phyloP scores from a whole-genome alignment of 345 rosid species.

The Passiflora organensis region DNA sequence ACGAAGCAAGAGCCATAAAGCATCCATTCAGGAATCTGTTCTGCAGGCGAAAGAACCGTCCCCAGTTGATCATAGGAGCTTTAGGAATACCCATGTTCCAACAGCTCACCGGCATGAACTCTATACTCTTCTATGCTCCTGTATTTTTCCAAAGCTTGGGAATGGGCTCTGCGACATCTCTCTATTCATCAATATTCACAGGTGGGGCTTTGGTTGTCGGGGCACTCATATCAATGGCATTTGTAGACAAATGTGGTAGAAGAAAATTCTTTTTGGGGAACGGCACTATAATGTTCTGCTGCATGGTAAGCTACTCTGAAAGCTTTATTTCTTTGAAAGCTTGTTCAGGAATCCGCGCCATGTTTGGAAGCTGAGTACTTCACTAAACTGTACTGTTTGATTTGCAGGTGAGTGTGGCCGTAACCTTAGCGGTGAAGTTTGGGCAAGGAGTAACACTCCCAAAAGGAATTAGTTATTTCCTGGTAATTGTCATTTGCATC shows the following conservation, averaged over 20 bases:
- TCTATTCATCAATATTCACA: slow-evolving; percentile 55
- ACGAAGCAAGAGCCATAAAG: slow-evolving; percentile 54
- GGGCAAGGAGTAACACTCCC: slow-evolving; percentile 58
- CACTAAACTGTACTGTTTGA: too few species aligned
- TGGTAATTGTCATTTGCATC: slow-evolving; percentile 55
- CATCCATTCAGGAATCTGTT: slow-evolving; percentile 72
- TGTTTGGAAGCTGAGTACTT: too few species aligned
- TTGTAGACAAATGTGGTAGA: slow-evolving; percentile 70
- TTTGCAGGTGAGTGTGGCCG: slow-evolving; percentile 46
- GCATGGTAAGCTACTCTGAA: slow-evolving; percentile 45
- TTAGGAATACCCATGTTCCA: slow-evolving; percentile 76
- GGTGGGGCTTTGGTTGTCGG: slow-evolving; percentile 54
- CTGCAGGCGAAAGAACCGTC: slow-evolving; percentile 49
- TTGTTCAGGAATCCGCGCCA: not conserved
- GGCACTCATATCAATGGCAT: slow-evolving; percentile 55
- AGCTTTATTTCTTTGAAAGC: not conserved
- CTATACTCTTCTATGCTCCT: slow-evolving; percentile 81
- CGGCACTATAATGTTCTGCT: slow-evolving; percentile 61
- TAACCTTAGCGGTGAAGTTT: slow-evolving; percentile 57
- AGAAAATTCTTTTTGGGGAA: slow-evolving; percentile 77
- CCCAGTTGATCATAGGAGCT: slow-evolving; percentile 68
- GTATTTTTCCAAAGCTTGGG: slow-evolving; percentile 84
- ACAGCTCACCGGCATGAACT: slow-evolving; percentile 80
- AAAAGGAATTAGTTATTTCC: slow-evolving; percentile 35
- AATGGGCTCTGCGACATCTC: slow-evolving; percentile 61